These are phyloP conservation scores for Apiosordaria backusii DNA, from an alignment of 495 filamentous ascomycete species.

Conservation along the genomic window DNA sequence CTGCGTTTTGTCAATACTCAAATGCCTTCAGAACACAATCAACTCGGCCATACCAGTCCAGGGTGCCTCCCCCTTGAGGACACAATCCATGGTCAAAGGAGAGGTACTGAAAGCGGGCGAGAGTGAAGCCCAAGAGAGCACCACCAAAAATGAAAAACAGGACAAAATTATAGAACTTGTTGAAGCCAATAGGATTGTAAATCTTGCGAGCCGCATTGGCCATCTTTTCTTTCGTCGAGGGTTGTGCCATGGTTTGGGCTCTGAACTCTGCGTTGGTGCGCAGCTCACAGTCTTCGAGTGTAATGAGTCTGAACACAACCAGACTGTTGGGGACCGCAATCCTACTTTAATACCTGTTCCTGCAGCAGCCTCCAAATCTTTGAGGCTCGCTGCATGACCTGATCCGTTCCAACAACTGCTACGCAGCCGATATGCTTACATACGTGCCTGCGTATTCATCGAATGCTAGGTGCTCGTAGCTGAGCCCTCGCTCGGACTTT, in stretches of 20 bases:
- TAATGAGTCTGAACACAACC: not conserved
- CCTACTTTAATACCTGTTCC: not conserved
- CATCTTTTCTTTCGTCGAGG: not conserved
- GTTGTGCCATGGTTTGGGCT: not conserved
- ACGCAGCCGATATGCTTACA: not conserved
- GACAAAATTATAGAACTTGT: conserved; percentile 39
- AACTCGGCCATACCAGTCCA: conserved; percentile 37
- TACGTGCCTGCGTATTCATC: not conserved
- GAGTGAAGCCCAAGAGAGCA: conserved; percentile 34
- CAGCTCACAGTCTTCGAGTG: not conserved
- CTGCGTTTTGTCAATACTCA: too few species aligned
- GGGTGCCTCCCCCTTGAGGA: conserved; percentile 26
- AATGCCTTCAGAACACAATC: too few species aligned
- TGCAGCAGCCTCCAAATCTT: not conserved
- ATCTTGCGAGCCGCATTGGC: conserved; percentile 11
- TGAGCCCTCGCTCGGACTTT: not conserved
- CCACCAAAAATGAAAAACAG: conserved; percentile 36
- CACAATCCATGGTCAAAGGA: conserved; percentile 29
- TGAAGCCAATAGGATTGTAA: conserved; percentile 35
- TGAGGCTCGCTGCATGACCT: not conserved
- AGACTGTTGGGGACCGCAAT: not conserved
- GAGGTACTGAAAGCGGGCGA: conserved; percentile 38
- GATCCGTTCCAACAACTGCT: not conserved
- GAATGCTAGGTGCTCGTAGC: not conserved
- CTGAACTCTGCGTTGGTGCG: not conserved